Conservation (phyloP, 495 filamentous ascomycete genomes). For the Xylaria nigripes region DNA sequence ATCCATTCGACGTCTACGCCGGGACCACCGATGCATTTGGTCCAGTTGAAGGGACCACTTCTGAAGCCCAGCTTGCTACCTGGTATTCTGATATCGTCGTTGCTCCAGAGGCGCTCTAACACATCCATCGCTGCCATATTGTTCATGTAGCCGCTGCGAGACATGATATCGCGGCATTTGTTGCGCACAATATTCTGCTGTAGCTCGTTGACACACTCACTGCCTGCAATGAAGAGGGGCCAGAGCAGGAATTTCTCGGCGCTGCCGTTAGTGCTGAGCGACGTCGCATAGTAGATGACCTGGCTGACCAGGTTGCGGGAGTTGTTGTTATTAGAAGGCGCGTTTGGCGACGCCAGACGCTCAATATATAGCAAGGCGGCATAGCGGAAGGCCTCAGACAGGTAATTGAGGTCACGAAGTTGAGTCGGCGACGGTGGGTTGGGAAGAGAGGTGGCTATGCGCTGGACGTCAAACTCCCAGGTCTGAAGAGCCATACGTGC, state of each 20-base stretch:
- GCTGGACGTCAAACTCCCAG: conserved; percentile 62
- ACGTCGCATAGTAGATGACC: conserved; percentile 71
- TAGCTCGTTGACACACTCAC: conserved; percentile 77
- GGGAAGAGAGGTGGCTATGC: conserved; percentile 36
- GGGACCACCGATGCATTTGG: conserved; percentile 60
- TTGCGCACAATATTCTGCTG: conserved; percentile 69
- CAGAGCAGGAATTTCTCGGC: conserved; percentile 86
- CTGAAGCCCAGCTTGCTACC: conserved; percentile 25
- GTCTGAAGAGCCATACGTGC: conserved; percentile 66
- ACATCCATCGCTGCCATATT: conserved; percentile 81
- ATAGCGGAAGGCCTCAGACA: conserved; percentile 84
- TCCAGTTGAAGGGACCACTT: conserved; percentile 61
- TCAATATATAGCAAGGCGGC: conserved; percentile 86
- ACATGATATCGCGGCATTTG: conserved; percentile 77
- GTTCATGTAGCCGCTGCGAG: conserved; percentile 84
- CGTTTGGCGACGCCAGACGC: conserved; percentile 69
- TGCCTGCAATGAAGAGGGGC: conserved; percentile 87
- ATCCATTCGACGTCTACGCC: conserved; percentile 75
- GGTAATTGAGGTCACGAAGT: conserved; percentile 47
- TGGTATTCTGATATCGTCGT: conserved; percentile 39
- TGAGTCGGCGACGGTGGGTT: conserved; percentile 39
- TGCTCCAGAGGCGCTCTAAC: conserved; percentile 73
- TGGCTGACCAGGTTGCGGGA: conserved; percentile 77
- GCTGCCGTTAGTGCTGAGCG: conserved; percentile 55
- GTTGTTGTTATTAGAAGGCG: conserved; percentile 65